A percentile compares a stretch with the other conserved stretches of the same genome.
Conservation (phyloP, 257 asterid genomes). For the Penstemon eatonii region DNA sequence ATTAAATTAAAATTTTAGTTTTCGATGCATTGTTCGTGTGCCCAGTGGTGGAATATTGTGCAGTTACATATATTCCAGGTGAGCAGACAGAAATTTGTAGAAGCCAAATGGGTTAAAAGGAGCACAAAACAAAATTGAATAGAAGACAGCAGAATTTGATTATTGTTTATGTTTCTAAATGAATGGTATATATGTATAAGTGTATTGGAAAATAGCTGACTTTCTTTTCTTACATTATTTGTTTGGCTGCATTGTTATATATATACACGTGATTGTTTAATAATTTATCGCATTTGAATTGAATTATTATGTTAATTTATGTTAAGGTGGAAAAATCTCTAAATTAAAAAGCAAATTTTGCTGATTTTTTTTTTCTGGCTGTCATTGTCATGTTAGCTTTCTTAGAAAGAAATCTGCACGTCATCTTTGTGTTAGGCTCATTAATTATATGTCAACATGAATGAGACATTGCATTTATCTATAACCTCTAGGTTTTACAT, state of each 20-base stretch:
- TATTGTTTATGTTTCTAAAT: conserved; percentile 23
- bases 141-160: neutral
- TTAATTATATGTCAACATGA: no score
- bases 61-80: neutral
- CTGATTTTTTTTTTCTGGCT: neutral
- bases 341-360: neutral
- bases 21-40: conserved; percentile 19
- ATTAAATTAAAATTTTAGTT: conserved; percentile 9
- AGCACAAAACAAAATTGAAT: neutral
- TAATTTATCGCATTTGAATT: neutral
- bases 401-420: no score
- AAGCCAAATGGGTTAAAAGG: neutral
- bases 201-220: neutral
- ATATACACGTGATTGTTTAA: neutral
- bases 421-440: no score
- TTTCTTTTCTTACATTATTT: neutral
- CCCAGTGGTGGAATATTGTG: neutral
- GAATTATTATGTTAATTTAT: no score
- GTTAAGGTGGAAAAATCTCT: no score
- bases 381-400: no score
- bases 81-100: neutral
- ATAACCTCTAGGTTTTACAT: no score
- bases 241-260: neutral
- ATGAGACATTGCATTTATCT: no score
- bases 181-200: neutral